Base-by-base conservation (phyloP, 352 stramenopile genomes). In the Peronospora tabacina region DNA sequence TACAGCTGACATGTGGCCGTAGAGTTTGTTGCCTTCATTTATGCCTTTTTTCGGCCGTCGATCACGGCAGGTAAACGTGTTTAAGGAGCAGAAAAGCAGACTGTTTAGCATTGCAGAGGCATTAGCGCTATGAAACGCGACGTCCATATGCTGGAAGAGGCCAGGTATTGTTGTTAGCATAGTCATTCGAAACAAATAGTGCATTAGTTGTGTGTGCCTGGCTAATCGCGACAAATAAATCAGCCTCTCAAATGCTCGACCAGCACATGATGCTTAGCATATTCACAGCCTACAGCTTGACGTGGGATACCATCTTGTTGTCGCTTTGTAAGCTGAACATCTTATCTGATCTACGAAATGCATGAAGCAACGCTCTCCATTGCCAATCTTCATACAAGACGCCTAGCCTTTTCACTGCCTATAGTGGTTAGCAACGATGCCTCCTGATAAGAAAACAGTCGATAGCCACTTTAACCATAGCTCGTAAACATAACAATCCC, bases 381-480 rank as follows among this genome's bases (percentile, higher is more conserved):
- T 26, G 5, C 22, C 28, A 32, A 32, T 12, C 28, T 32, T 12
- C 7, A 12, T 12, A 32, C 28, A 32, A 32, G 28, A 32, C 10
- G 10, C 12, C 7, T 32, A 32, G 28, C 28, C 0, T 32, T 9
- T 9, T 9, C 28, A 32, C 28, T 32, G 28, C 10, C 0, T 32
- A 1, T 32, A 32, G 28, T 32, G 28, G 28, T 32, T 32, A 8
- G 28, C 28, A 32, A 32, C 10, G 28, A 12, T 32, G 28, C 28
- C 28, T 2, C 11, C 7, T 1, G 10, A 32, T 8, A 9, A 32
- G 7, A 42, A 33, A 44, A 44, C 11, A 63, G 48, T 47, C 52
- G 29, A 53, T 63, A 58, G 22, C 16, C 37, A 40, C 28, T 32
- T 58, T 58, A 58, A 57, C 34, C 51, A 47, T 32, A 50, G 38